Evolutionary conservation across 2,329 filamentous ascomycete genomes (phyloP), one percentile per base, ranked within the genome.

Genomic region (Emericellopsis cladophorae): DNA sequence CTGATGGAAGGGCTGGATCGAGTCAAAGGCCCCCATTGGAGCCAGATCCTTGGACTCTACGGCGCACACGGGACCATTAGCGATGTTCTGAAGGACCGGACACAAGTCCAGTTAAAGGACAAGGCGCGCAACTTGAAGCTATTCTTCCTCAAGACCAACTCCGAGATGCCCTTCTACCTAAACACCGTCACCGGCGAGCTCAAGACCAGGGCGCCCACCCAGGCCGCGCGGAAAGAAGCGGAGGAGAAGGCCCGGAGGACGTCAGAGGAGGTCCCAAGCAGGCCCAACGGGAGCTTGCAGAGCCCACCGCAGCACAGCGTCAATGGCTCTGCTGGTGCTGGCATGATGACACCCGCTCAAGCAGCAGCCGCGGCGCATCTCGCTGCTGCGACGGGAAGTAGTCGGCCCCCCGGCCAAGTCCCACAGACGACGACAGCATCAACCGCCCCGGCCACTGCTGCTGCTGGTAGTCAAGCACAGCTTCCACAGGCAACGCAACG

Each of bases 21-120:
- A 56, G 88, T 95, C 37, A 88, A 89, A 55, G 88, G 88, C 0
- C 88, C 88, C 15, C 87, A 95, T 53, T 95, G 88, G 88, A 90
- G 84, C 49, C 87, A 94, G 55, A 95, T 95, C 37, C 67, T 95
- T 11, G 81, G 81, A 2, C 72, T 94, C 34, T 94, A 90, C 55
- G 88, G 88, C 1, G 73, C 77, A 0, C 83, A 81, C 34, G 88
- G 88, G 5, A 83, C 81, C 0, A 76, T 90, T 21, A 89, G 79
- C 37, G 82, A 90, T 50, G 83, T 90, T 21, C 69, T 94, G 16
- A 90, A 89, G 50, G 88, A 94, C 55, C 75, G 87, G 29, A 93
- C 88, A 36, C 87, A 95, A 54, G 88, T 95, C 1, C 88, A 94
- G 55, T 68, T 94, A 11, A 95, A 95, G 58, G 87, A 95, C 55